A percentile compares a stretch with the other conserved stretches of the same genome.
phyloP scores from a whole-genome alignment of 306 rosid species.

The Trifolium repens region DNA sequence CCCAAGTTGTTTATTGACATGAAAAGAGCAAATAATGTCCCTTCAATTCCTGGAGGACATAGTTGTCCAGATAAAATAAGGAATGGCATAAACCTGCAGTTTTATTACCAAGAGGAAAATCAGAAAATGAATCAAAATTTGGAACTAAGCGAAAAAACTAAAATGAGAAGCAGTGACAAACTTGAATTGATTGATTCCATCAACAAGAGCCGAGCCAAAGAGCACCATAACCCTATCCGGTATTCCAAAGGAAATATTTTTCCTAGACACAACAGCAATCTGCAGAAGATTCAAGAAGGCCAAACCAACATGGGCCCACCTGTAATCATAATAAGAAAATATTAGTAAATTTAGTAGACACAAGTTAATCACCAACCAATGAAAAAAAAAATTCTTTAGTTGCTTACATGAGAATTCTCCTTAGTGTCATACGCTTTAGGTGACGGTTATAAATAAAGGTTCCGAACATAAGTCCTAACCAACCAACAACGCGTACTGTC shows the following conservation, averaged over 20 bases:
- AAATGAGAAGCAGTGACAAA: constrained; percentile 48
- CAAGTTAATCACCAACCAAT: not conserved
- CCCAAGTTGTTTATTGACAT: constrained; percentile 92
- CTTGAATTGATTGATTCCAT: constrained; percentile 84
- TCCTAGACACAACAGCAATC: constrained; percentile 62
- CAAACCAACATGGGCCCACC: constrained; percentile 74
- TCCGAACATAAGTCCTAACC: constrained; percentile 87
- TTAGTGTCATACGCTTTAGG: constrained; percentile 73
- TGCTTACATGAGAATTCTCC: constrained; percentile 77
- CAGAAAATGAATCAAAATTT: not conserved
- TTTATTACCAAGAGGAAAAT: not conserved
- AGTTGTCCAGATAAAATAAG: constrained; percentile 81
- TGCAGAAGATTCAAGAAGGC: constrained; percentile 64
- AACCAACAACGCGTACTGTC: constrained; percentile 71
- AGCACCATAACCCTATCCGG: constrained; percentile 75
- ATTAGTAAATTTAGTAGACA: constrained; percentile 29
- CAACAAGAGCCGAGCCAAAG: constrained; percentile 72
- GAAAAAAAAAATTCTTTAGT: constrained; percentile 6
- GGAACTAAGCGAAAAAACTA: not conserved
- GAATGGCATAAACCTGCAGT: constrained; percentile 90
- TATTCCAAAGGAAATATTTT: constrained; percentile 60
- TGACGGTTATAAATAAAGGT: constrained; percentile 65
- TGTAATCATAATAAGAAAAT: constrained; percentile 47
- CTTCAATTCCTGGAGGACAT: constrained; percentile 94
- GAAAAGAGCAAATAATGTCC: constrained; percentile 86